phyloP scores from a whole-genome alignment of 306 rosid species.

The Carpinus fangiana region DNA sequence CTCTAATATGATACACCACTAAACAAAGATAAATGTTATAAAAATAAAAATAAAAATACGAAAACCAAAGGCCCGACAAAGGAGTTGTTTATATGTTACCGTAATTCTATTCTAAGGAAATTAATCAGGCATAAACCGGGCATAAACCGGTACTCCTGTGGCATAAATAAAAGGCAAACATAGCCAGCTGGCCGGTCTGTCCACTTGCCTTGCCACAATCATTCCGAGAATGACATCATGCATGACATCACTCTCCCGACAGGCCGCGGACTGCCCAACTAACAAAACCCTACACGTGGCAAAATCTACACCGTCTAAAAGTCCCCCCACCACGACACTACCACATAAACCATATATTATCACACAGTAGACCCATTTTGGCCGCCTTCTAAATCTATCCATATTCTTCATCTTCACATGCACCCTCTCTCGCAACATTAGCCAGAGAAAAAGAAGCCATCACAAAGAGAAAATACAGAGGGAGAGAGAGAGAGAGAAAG shows the following conservation, averaged over 20 bases:
- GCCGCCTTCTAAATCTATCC: constrained; percentile 10
- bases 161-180: constrained; percentile 26
- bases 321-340: neutral
- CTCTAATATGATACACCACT: neutral
- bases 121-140: neutral
- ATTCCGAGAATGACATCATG: constrained; percentile 47
- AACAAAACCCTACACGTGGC: constrained; percentile 45
- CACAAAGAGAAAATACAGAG: neutral
- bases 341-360: constrained; percentile 27
- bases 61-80: neutral
- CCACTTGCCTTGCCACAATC: constrained; percentile 44
- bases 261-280: constrained; percentile 35
- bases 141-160: neutral
- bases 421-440: constrained; percentile 10
- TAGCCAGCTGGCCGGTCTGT: constrained; percentile 31
- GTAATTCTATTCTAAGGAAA: no score
- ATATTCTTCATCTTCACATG: neutral
- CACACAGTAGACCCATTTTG: neutral
- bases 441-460: neutral
- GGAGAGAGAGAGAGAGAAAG: neutral
- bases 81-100: no score
- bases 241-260: constrained; percentile 67
- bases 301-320: constrained; percentile 20
- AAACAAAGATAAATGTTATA: neutral
- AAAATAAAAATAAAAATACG: neutral